Evolutionary conservation across 1,139 yeast genomes (phyloP), one percentile per base, ranked within the genome.

Genomic region (Yamadazyma mexicana): DNA sequence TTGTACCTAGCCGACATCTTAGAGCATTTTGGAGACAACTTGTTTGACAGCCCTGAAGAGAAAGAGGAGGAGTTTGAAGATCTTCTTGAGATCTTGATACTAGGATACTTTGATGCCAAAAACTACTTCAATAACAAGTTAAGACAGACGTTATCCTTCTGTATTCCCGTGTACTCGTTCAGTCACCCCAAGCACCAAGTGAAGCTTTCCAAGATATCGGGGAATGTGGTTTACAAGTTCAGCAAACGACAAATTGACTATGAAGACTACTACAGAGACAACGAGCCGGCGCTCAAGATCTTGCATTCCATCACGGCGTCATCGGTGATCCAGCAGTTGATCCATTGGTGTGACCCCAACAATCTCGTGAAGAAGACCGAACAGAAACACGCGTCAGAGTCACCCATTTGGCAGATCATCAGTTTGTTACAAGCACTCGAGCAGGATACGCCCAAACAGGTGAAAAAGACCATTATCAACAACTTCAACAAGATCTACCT

Each of bases 161-260:
- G 96, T 55, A 73, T 92, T 28, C 98, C 98, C 0, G 96, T 87
- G 1, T 89, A 87, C 57, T 84, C 95, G 26, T 87, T 80, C 56
- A 86, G 96, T 30, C 91, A 85, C 49, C 66, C 74, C 1, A 69
- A 68, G 20, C 96, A 89, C 59, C 97, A 89, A 58, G 72, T 73
- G 36, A 72, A 83, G 45, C 66, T 91, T 55, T 77, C 83, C 5
- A 66, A 77, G 17, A 73, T 84, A 14, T 81, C 82, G 16, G 81
- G 84, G 2, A 94, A 85, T 57, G 79, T 87, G 6, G 61, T 88
- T 32, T 68, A 72, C 40, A 69, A 94, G 48, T 61, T 86, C 32
- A 22, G 38, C 12, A 35, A 38, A 20, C 20, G 43, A 4, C 41
- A 35, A 17, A n/a, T 24, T 9, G 22, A 24, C 2, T 40, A 37